A percentile compares a stretch with the other conserved stretches of the same genome.
Conservation (phyloP, 177 flowering plant species). For the Vitis hybrid region DNA sequence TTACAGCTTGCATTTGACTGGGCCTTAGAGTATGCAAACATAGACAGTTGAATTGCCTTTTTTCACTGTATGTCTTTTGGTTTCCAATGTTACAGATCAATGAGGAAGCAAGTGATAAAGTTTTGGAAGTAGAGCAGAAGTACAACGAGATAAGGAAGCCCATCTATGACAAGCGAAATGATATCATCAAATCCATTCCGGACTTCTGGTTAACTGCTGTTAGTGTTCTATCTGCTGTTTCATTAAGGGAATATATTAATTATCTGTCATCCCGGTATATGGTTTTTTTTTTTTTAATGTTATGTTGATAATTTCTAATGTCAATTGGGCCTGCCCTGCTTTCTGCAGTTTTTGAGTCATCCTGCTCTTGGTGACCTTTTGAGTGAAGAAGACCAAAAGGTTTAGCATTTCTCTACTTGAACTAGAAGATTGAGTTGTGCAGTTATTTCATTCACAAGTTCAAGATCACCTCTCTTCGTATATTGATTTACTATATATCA, state of each 20-base stretch:
- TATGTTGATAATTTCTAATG: not conserved
- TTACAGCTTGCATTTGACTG: too few species aligned
- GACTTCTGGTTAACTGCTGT: slow-evolving; percentile 94
- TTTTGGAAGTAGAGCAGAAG: slow-evolving; percentile 81
- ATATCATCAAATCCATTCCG: slow-evolving; percentile 67
- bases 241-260: not conserved
- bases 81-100: slow-evolving; percentile 39
- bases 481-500: not conserved
- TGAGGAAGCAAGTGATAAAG: slow-evolving; percentile 77
- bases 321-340: not conserved
- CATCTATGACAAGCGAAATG: slow-evolving; percentile 63
- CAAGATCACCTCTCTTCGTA: not conserved
- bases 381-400: slow-evolving; percentile 93
- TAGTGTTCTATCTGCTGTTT: slow-evolving; percentile 23
- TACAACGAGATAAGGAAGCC: slow-evolving; percentile 73
- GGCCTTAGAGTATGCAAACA: too few species aligned
- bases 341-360: slow-evolving; percentile 86
- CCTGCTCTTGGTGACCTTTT: slow-evolving; percentile 85
- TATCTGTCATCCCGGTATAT: not conserved
- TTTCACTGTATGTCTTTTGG: not conserved
- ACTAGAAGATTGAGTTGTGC: not conserved
- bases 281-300: not conserved
- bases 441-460: not conserved
- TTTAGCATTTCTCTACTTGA: slow-evolving; percentile 19
- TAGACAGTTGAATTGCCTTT: not conserved